Evolutionary conservation across 2,329 filamentous ascomycete genomes (phyloP).

Genomic region (Chaetomium sp.): DNA sequence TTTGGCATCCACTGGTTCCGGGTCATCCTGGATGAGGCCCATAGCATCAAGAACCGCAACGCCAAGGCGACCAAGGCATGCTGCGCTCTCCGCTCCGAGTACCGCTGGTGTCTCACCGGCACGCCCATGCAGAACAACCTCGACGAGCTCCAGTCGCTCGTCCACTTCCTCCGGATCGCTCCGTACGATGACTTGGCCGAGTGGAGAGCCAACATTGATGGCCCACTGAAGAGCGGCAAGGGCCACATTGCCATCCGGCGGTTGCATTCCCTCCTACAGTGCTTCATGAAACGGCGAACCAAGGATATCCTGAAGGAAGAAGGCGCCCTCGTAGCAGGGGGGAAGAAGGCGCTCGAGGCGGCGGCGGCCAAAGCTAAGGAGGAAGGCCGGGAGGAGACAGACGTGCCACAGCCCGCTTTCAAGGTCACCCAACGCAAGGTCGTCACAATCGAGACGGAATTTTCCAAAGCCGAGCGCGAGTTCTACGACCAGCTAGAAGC

Average conservation of each 20-base stretch:
- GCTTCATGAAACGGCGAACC: conserved; percentile 98
- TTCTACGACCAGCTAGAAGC: conserved; percentile 86
- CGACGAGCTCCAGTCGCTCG: conserved; percentile 90
- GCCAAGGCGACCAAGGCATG: conserved; percentile 94
- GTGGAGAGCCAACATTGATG: conserved; percentile 91
- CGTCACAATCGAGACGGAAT: conserved; percentile 74
- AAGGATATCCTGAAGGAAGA: conserved; percentile 95
- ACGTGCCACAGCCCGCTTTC: conserved; percentile 66
- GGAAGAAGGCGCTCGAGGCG: conserved; percentile 55
- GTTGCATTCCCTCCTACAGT: conserved; percentile 80
- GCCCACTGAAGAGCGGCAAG: conserved; percentile 84
- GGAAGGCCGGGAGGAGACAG: conserved; percentile 47
- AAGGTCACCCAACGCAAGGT: conserved; percentile 91
- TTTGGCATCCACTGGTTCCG: conserved; percentile 95
- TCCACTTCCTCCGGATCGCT: conserved; percentile 88
- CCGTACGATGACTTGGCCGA: conserved; percentile 83
- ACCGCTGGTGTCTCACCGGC: conserved; percentile 93
- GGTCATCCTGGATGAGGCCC: conserved; percentile 92
- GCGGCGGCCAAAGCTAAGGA: conserved; percentile 48
- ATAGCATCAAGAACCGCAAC: conserved; percentile 97
- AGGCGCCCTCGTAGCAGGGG: conserved; percentile 76
- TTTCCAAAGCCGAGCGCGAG: conserved; percentile 75
- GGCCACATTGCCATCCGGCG: conserved; percentile 87
- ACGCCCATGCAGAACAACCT: conserved; percentile 99
- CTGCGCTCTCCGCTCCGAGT: conserved; percentile 80